Conservation (phyloP, 495 filamentous ascomycete genomes). For the Penicillium waksmanii region DNA sequence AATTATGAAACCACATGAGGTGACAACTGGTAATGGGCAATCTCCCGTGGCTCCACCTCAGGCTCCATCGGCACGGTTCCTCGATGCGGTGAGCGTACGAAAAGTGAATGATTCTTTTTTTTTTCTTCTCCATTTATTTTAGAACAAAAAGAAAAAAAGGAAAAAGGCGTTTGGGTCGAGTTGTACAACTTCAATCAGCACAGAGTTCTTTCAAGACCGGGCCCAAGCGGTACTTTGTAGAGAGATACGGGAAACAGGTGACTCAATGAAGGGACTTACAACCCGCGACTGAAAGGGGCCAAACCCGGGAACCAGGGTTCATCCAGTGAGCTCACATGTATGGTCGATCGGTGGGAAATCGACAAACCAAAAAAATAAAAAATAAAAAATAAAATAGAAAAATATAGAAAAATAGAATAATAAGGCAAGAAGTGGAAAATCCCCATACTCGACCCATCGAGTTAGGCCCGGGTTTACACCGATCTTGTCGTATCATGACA, state of each 20-base stretch:
- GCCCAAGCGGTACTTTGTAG: background rate
- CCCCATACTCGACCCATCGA: background rate
- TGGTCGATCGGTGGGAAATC: slow-evolving; percentile 33
- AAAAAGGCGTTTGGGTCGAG: background rate
- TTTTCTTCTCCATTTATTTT: slow-evolving; percentile 6
- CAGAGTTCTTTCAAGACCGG: background rate
- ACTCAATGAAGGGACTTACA: slow-evolving; percentile 14
- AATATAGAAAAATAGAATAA: background rate
- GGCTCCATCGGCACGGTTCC: slow-evolving; percentile 32
- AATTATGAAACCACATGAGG: slow-evolving; percentile 37
- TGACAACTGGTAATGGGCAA: slow-evolving; percentile 35
- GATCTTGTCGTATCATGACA: slow-evolving; percentile 13
- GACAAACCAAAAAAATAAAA: slow-evolving; percentile 9
- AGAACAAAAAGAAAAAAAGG: background rate
- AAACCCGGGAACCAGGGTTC: slow-evolving; percentile 9
- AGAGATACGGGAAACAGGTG: slow-evolving; percentile 5
- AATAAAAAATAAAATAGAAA: slow-evolving; percentile 4
- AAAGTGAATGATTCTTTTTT: slow-evolving; percentile 6
- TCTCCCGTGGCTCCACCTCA: slow-evolving; percentile 36
- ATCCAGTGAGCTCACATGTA: slow-evolving; percentile 30
- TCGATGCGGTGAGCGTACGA: slow-evolving; percentile 30
- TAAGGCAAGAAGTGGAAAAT: slow-evolving; percentile 13
- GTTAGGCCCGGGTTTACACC: slow-evolving; percentile 6
- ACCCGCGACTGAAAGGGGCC: slow-evolving; percentile 2
- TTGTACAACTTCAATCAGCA: background rate